Conservation (phyloP, 345 rosid species). For the Gynandropsis gynandra region DNA sequence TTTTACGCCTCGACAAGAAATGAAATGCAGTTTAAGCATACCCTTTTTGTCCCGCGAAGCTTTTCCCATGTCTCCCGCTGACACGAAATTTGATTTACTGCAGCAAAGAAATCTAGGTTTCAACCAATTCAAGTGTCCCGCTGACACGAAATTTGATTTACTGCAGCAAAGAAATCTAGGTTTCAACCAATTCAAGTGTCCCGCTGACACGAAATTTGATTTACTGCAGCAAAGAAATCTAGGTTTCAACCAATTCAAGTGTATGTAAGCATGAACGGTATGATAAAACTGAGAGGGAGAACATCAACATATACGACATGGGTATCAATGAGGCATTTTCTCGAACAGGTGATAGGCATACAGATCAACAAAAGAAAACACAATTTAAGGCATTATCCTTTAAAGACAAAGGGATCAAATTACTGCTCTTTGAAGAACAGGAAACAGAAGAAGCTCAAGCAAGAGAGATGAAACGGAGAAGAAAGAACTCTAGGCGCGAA, state of each 20-base stretch:
- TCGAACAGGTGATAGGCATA: slow-evolving; percentile 21
- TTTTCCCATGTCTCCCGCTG: slow-evolving; percentile 55
- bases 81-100: neutral
- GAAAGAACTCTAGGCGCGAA: no score
- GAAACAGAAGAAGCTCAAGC: no score
- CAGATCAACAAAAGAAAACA: neutral
- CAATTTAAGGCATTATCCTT: no score
- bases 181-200: slow-evolving; percentile 30
- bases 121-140: slow-evolving; percentile 4
- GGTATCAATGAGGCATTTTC: slow-evolving; percentile 15
- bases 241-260: no score
- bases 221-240: neutral
- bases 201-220: neutral
- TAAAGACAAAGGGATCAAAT: no score
- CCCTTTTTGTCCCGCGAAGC: slow-evolving; percentile 93
- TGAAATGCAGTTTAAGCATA: neutral
- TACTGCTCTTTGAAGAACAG: no score
- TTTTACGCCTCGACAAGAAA: slow-evolving; percentile 1
- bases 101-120: neutral
- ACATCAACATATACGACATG: neutral
- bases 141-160: neutral
- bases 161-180: neutral
- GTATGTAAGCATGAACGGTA: neutral
- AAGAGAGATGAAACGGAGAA: no score
- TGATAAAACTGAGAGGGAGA: neutral